Percentiles rank a stretch among this genome's conserved stretches.
These are phyloP conservation scores for Oryza meyeriana DNA, from an alignment of 176 grass and related monocot genomes.

Conservation along the genomic window DNA sequence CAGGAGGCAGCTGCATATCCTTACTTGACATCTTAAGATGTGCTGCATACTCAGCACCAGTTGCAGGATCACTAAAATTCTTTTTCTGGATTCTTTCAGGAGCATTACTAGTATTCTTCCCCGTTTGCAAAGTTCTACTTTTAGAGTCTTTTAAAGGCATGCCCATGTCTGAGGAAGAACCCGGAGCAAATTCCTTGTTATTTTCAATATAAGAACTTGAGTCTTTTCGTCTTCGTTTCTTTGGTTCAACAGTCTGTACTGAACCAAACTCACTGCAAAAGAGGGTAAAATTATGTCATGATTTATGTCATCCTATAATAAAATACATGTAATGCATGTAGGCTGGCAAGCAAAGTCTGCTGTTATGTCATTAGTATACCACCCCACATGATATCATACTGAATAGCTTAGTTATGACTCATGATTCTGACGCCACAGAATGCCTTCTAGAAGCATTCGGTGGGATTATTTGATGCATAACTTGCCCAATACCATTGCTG, in stretches of 20 bases:
- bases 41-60: constrained; percentile 19
- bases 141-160: constrained; percentile 38
- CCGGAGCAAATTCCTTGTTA: constrained; percentile 22
- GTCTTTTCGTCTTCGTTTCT: constrained; percentile 74
- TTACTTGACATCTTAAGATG: constrained; percentile 40
- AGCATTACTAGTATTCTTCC: constrained; percentile 32
- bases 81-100: constrained; percentile 36
- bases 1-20: constrained; percentile 38
- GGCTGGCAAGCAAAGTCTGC: not conserved
- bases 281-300: constrained; percentile 25
- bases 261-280: constrained; percentile 53
- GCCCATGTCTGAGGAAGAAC: not conserved
- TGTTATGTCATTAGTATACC: constrained; percentile 7
- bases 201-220: constrained; percentile 39
- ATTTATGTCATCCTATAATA: not conserved
- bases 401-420: not conserved
- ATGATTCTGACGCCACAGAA: constrained; percentile 1
- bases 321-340: constrained; percentile 14
- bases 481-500: not conserved
- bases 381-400: constrained; percentile 10
- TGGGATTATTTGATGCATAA: not conserved
- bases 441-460: not conserved
- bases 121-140: constrained; percentile 21
- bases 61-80: constrained; percentile 28
- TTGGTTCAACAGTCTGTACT: constrained; percentile 43